phyloP scores from a whole-genome alignment of 306 rosid genomes.

The Oemleria cerasiformis region DNA sequence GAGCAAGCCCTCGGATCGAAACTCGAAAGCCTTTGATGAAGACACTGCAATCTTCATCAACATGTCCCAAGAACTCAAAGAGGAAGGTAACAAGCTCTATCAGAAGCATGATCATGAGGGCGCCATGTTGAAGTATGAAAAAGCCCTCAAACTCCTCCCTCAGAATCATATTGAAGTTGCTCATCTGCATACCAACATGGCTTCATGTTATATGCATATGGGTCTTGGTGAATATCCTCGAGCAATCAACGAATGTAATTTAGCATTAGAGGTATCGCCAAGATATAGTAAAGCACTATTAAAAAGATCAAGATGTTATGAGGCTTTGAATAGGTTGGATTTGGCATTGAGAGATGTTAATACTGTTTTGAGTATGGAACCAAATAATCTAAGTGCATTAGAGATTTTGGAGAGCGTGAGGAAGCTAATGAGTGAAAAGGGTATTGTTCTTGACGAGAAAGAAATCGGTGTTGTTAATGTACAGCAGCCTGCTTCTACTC shows the following conservation, averaged over 20 bases:
- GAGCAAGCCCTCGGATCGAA: constrained; percentile 34
- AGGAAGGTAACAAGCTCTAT: constrained; percentile 69
- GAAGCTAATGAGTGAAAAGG: constrained; percentile 53
- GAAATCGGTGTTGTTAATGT: constrained; percentile 51
- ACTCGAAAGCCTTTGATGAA: constrained; percentile 61
- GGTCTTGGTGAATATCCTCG: constrained; percentile 83
- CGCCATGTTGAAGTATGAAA: constrained; percentile 74
- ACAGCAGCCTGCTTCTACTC: constrained; percentile 31
- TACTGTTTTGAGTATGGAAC: constrained; percentile 56
- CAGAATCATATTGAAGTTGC: constrained; percentile 71
- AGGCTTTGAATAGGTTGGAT: constrained; percentile 66
- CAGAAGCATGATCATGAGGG: constrained; percentile 73
- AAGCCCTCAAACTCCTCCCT: constrained; percentile 77
- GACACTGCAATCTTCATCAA: constrained; percentile 84
- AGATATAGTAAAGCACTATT: constrained; percentile 63
- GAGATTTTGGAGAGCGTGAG: constrained; percentile 66
- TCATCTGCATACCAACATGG: constrained; percentile 67
- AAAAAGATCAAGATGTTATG: constrained; percentile 70
- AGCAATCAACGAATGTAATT: constrained; percentile 74
- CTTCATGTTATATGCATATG: constrained; percentile 74
- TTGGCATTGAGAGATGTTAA: constrained; percentile 78
- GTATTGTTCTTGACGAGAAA: constrained; percentile 54
- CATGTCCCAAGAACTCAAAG: constrained; percentile 81
- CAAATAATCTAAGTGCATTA: constrained; percentile 59
- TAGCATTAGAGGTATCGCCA: constrained; percentile 67